phyloP scores from a whole-genome alignment of 202 grass and related monocot species.

The Dendrocalamus latiflorus region DNA sequence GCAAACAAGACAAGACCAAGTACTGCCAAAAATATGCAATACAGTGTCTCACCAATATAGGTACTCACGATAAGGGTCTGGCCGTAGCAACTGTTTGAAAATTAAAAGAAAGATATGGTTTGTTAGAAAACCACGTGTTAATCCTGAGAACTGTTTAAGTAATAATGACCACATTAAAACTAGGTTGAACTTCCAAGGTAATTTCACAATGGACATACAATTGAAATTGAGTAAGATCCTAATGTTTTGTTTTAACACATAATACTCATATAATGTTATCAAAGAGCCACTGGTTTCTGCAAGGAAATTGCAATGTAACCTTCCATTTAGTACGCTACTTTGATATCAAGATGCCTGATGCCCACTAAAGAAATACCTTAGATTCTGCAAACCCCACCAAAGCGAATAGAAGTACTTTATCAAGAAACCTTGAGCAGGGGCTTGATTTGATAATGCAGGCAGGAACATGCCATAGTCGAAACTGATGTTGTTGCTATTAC shows the following conservation, averaged over 20 bases:
- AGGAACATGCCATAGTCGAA: slow-evolving; percentile 84
- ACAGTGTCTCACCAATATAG: slow-evolving; percentile 93
- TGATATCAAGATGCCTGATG: background rate
- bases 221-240: slow-evolving; percentile 5
- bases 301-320: background rate
- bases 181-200: background rate
- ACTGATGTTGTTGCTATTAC: background rate
- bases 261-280: background rate
- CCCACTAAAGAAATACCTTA: slow-evolving; percentile 51
- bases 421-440: slow-evolving; percentile 53
- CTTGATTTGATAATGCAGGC: slow-evolving; percentile 61
- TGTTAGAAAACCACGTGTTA: slow-evolving; percentile 17
- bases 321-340: background rate
- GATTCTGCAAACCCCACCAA: slow-evolving; percentile 98
- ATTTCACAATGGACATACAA: background rate
- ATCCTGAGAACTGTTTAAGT: background rate
- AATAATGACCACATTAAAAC: background rate
- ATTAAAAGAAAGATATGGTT: slow-evolving; percentile 11
- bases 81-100: slow-evolving; percentile 70
- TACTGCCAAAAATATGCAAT: too few species aligned
- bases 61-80: slow-evolving; percentile 90
- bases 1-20: too few species aligned
- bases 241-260: background rate
- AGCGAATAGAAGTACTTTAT: slow-evolving; percentile 94
- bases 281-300: background rate